Conservation (phyloP, 2,329 filamentous ascomycete genomes). For the Cadophora sp. region DNA sequence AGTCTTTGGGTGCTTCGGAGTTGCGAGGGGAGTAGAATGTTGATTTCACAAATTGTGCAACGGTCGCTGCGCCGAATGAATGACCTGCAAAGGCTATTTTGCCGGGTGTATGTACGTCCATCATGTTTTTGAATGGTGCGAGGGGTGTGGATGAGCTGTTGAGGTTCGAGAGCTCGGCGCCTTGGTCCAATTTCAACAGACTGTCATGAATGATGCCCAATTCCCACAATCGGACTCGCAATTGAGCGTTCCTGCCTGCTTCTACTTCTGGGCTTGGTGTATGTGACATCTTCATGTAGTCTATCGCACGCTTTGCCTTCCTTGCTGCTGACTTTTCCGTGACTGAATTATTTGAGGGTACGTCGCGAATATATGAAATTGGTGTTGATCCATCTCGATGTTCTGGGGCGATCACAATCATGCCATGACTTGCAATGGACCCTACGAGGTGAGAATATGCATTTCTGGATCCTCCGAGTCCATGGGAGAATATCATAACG, state of each 20-base stretch:
- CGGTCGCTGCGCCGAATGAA: slow-evolving; percentile 79
- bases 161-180: slow-evolving; percentile 56
- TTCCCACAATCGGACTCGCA: slow-evolving; percentile 81
- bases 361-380: slow-evolving; percentile 73
- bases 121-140: slow-evolving; percentile 61
- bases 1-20: slow-evolving; percentile 52
- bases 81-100: slow-evolving; percentile 79
- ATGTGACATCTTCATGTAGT: slow-evolving; percentile 64
- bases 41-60: slow-evolving; percentile 79
- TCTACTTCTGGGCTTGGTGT: slow-evolving; percentile 70
- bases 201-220: slow-evolving; percentile 74
- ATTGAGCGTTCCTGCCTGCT: slow-evolving; percentile 70
- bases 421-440: slow-evolving; percentile 79
- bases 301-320: slow-evolving; percentile 42
- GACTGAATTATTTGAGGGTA: slow-evolving; percentile 50
- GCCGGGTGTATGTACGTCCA: slow-evolving; percentile 75
- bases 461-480: slow-evolving; percentile 80
- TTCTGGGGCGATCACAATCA: slow-evolving; percentile 82
- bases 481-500: slow-evolving; percentile 85
- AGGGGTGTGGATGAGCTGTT: slow-evolving; percentile 59
- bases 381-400: slow-evolving; percentile 84
- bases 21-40: slow-evolving; percentile 67
- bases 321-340: slow-evolving; percentile 39
- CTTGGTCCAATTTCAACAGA: slow-evolving; percentile 68
- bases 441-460: slow-evolving; percentile 85